phyloP scores from a whole-genome alignment of 345 rosid genomes.

The Cardamine chenopodiifolia region DNA sequence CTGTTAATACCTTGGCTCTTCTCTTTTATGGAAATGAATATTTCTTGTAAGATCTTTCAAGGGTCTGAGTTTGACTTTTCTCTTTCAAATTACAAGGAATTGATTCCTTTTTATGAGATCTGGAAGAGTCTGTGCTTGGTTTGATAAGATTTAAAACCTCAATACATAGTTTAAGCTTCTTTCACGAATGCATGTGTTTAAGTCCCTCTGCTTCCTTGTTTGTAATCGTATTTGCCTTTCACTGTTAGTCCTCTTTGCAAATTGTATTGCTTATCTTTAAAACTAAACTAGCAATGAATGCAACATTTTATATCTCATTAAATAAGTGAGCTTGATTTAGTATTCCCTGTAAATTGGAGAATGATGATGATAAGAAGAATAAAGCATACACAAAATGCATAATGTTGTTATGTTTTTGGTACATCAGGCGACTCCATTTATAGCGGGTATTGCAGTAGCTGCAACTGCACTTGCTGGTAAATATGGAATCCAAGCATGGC shows the following conservation, averaged over 20 bases:
- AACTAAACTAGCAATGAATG: neutral
- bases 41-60: neutral
- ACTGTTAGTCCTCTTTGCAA: neutral
- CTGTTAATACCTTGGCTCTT: neutral
- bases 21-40: neutral
- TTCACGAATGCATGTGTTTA: neutral
- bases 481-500: slow-evolving; percentile 92
- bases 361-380: neutral
- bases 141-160: neutral
- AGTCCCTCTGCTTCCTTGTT: neutral
- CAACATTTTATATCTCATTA: neutral
- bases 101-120: neutral
- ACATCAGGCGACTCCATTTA: slow-evolving; percentile 71
- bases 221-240: neutral
- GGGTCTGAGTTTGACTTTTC: neutral
- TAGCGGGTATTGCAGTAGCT: slow-evolving; percentile 84
- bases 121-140: slow-evolving; percentile 2
- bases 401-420: slow-evolving; percentile 18
- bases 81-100: neutral
- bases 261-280: neutral
- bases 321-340: neutral
- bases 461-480: slow-evolving; percentile 82
- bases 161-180: neutral
- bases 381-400: neutral
- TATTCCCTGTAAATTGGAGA: neutral